phyloP scores from a whole-genome alignment of 2,329 filamentous ascomycete species.

The Neurospora sp. region DNA sequence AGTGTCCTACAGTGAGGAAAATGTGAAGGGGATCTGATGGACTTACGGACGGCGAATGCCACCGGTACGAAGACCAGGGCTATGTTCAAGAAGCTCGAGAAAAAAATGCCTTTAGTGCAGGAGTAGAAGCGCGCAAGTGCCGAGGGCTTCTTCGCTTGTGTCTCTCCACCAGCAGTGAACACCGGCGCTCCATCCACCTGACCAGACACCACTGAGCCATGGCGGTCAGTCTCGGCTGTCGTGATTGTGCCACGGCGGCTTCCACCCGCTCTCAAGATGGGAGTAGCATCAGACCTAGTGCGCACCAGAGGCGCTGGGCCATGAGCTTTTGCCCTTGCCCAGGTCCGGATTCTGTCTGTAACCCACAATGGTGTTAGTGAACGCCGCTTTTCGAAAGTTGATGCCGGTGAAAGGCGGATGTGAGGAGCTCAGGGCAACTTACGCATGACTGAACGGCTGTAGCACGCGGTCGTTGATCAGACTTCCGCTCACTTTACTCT shows the following conservation, averaged over 20 bases:
- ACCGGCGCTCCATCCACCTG: neutral
- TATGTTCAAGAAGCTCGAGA: slow-evolving; percentile 55
- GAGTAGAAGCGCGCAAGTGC: slow-evolving; percentile 29
- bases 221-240: neutral
- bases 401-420: neutral
- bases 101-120: slow-evolving; percentile 42
- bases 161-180: neutral
- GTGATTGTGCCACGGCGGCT: neutral
- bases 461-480: neutral
- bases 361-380: neutral
- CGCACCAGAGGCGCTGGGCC: slow-evolving; percentile 13
- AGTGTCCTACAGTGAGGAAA: neutral
- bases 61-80: slow-evolving; percentile 62
- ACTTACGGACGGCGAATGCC: slow-evolving; percentile 43
- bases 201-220: neutral
- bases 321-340: slow-evolving; percentile 22
- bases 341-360: slow-evolving; percentile 21
- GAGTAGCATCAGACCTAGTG: slow-evolving; percentile 2
- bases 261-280: neutral
- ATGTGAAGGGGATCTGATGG: neutral
- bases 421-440: neutral
- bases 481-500: neutral
- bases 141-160: neutral
- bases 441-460: neutral
- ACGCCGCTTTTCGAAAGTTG: neutral